phyloP scores from a whole-genome alignment of 2,329 filamentous ascomycete genomes.

The Neofusicoccum kwambonambiense region DNA sequence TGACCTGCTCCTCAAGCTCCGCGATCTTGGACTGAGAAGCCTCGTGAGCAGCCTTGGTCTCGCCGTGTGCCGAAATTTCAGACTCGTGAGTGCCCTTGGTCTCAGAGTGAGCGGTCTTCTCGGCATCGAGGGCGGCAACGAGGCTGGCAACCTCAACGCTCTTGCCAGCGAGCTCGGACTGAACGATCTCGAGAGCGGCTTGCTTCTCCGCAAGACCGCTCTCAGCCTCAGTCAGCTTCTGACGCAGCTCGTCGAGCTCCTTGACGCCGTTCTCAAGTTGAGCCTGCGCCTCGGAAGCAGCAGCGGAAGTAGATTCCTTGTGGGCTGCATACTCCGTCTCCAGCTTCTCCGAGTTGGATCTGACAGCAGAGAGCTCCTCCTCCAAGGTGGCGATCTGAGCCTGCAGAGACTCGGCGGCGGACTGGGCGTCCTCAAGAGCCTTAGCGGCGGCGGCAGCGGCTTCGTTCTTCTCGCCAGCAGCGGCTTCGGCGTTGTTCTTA shows the following conservation, averaged over 20 bases:
- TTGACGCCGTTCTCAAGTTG: conserved; percentile 10
- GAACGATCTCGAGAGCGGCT: conserved; percentile 18
- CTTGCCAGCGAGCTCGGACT: conserved; percentile 14
- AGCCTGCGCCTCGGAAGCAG: conserved; percentile 11
- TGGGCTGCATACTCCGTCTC: conserved; percentile 6
- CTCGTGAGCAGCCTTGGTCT: conserved; percentile 12
- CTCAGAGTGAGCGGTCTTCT: conserved; percentile 6
- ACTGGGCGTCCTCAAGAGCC: conserved; percentile 14
- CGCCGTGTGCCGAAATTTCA: conserved; percentile 13
- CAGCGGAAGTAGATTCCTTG: not conserved
- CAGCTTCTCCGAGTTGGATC: conserved; percentile 5
- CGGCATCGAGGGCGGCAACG: conserved; percentile 3
- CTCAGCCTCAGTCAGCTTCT: conserved; percentile 14
- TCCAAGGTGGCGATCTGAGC: conserved; percentile 10
- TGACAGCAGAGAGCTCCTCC: conserved; percentile 5
- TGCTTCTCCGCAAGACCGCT: conserved; percentile 7
- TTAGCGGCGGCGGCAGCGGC: not conserved
- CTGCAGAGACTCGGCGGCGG: conserved; percentile 2
- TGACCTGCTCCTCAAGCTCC: conserved; percentile 3
- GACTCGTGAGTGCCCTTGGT: conserved; percentile 5
- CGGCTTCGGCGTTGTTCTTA: conserved; percentile 18
- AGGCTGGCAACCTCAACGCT: conserved; percentile 13
- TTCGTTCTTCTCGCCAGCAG: not conserved
- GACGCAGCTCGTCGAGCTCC: conserved; percentile 8
- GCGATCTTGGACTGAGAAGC: conserved; percentile 8